Evolutionary conservation across 208 protist species (phyloP), one percentile per base, ranked within the genome.

Genomic region (Leishmania mexicana): DNA sequence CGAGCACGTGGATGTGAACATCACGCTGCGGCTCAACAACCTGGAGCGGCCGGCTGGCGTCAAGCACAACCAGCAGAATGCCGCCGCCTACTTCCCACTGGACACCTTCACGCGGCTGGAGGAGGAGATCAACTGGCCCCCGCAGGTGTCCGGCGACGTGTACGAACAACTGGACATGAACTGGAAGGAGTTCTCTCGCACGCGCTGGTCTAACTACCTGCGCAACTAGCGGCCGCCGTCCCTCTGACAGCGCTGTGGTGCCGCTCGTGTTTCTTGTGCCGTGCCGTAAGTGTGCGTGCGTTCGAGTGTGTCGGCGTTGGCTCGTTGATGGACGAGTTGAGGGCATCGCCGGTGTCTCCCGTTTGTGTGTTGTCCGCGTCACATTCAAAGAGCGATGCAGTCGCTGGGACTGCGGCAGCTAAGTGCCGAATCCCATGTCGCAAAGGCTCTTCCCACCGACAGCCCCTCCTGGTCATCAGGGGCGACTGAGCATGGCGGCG

Each of bases 181-280:
- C 83, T 98, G 95, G 95, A 98, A 98, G 85, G 95, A 98, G 85
- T 98, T 98, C 82, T 96, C 95, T 8, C 93, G 95, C 15, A 98
- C 95, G 31, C 88, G 95, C 35, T 98, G 95, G 95, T 97, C 95
- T 0, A 96, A 93, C 78, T 98, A 89, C 73, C 86, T 98, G 64
- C 88, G 95, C 42, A 96, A 89, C 60, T 96, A 78, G 89, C 67
- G 6, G 31, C 6, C 8, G 13, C n/a, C 13, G 10, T 28, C 51
- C n/a, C n/a, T 17, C 49, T 40, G 72, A 49, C 54, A 53, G 38
- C n/a, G 21, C 42, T 19, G 17, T 51, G 40, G 19, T 45, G 5
- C 8, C 45, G 68, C 13, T 17, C 28, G 3, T 54, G 42, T 11
- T 51, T 19, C 49, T 67, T 40, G 35, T 35, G 13, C 38, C 28